A percentile compares a stretch with the other conserved stretches of the same genome.
Conservation (phyloP, 2,329 filamentous ascomycete species). For the Cladosporium sp. region DNA sequence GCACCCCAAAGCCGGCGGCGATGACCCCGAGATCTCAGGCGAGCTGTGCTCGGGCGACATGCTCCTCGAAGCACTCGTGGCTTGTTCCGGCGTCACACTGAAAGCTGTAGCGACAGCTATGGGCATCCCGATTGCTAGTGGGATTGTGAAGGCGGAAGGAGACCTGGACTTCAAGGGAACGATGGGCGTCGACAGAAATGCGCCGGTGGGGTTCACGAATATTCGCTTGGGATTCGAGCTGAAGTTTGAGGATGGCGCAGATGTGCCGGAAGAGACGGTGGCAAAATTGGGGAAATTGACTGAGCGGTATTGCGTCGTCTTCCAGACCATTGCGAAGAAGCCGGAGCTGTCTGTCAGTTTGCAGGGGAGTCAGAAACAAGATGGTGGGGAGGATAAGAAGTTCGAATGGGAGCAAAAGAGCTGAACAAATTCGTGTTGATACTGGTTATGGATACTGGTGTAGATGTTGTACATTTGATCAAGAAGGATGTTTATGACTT, state of each 20-base stretch:
- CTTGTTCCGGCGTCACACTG: conserved; percentile 53
- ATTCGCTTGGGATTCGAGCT: conserved; percentile 48
- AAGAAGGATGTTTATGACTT: neutral
- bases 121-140: conserved; percentile 45
- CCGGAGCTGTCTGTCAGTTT: conserved; percentile 39
- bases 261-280: conserved; percentile 45
- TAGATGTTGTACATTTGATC: neutral
- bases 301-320: conserved; percentile 51
- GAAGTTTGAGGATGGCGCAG: conserved; percentile 38
- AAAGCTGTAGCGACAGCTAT: conserved; percentile 53
- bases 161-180: conserved; percentile 53
- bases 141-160: conserved; percentile 47
- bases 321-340: conserved; percentile 43
- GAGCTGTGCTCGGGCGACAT: conserved; percentile 53
- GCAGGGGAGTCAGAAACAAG: conserved; percentile 30
- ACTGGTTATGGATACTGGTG: neutral
- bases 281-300: conserved; percentile 50
- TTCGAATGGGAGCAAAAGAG: conserved; percentile 28
- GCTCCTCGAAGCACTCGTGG: conserved; percentile 52
- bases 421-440: conserved; percentile 7
- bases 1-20: conserved; percentile 50
- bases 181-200: conserved; percentile 48
- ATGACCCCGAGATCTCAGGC: conserved; percentile 44
- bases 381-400: conserved; percentile 33
- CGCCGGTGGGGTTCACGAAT: conserved; percentile 50